Base-by-base conservation (phyloP, 2,329 filamentous ascomycete species). In the Fusarium oligoseptatum region DNA sequence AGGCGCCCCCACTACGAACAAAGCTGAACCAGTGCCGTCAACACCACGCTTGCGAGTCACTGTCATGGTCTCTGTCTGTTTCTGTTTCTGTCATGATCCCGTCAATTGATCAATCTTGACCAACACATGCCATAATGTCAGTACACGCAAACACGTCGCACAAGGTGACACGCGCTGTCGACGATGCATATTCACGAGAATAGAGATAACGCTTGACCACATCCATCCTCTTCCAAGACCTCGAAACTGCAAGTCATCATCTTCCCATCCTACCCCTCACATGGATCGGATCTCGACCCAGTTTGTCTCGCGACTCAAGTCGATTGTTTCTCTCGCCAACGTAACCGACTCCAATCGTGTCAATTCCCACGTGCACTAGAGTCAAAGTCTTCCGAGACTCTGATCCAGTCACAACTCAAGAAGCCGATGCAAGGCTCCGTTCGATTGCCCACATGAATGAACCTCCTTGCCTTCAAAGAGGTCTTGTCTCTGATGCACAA, bases 341-440 rank as follows among this genome's bases (percentile, higher is more conserved):
- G 50, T 60, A 65, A 17, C 56, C 27, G 48, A 43, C 34, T 67
- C 67, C 67, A 66, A 60, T 68, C 63, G 64, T 52, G 61, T 67
- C 64, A 50, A 61, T 29, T 68, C 71, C 77, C 77, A 78, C 72
- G 74, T 78, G 76, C 65, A 70, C 69, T 64, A 75, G 68, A 70
- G 65, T 68, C 71, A 73, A 62, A 43, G 55, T 56, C 41, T 61
- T 64, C 68, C 63, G 64, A 75, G 71, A 71, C 71, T 52, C 70
- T 66, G 60, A 45, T 58, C 71, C 75, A 75, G 67, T 73, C 67
- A 61, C 41, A 64, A 45, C 62, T 60, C 56, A 55, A 66, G 55
- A 32, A 58, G 32, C 17, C 15, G 22, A 52, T 58, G 29, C 65
- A 71, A 71, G 45, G 67, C 67, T 64, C 57, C 36, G n/a, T 41